Evolutionary conservation across 805 yeast genomes (phyloP).

Genomic region (Lipomyces kockii): DNA sequence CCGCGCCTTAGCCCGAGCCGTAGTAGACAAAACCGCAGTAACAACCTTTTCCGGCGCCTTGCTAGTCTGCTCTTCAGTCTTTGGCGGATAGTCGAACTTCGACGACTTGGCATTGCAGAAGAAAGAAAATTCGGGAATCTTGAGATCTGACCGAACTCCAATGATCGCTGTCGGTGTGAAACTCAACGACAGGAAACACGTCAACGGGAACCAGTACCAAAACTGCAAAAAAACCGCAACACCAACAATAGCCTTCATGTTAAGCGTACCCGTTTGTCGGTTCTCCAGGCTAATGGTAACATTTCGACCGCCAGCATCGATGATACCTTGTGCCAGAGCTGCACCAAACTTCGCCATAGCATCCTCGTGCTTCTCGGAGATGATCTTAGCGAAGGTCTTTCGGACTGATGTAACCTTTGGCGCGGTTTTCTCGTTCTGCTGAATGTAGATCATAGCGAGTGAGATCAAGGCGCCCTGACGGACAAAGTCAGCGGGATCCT

Average conservation of each 20-base stretch:
- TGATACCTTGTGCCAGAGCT: constrained; percentile 93
- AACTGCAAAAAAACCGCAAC: constrained; percentile 86
- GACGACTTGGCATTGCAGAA: constrained; percentile 81
- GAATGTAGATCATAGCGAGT: constrained; percentile 84
- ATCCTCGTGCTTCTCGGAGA: constrained; percentile 89
- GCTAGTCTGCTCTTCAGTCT: constrained; percentile 74
- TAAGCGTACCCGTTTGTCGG: constrained; percentile 83
- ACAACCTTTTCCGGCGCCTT: constrained; percentile 87
- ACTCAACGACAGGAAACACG: constrained; percentile 89
- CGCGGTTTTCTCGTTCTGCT: constrained; percentile 79
- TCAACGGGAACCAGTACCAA: constrained; percentile 98
- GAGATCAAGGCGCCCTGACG: constrained; percentile 98
- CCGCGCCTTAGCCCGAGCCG: constrained; percentile 91
- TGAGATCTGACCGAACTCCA: constrained; percentile 83
- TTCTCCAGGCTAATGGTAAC: constrained; percentile 93
- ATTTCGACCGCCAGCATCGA: constrained; percentile 98
- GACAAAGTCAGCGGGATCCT: constrained; percentile 94
- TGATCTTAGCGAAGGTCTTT: constrained; percentile 73
- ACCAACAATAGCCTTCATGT: constrained; percentile 90
- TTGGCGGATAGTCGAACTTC: constrained; percentile 87
- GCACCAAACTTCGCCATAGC: constrained; percentile 98
- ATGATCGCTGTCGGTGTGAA: constrained; percentile 90
- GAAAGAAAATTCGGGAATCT: constrained; percentile 81
- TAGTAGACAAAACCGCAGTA: constrained; percentile 92
- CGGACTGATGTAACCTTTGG: constrained; percentile 81